Conservation (phyloP, 192 early-diverging fungal genomes). For the Phlyctochytrium planicorne region DNA sequence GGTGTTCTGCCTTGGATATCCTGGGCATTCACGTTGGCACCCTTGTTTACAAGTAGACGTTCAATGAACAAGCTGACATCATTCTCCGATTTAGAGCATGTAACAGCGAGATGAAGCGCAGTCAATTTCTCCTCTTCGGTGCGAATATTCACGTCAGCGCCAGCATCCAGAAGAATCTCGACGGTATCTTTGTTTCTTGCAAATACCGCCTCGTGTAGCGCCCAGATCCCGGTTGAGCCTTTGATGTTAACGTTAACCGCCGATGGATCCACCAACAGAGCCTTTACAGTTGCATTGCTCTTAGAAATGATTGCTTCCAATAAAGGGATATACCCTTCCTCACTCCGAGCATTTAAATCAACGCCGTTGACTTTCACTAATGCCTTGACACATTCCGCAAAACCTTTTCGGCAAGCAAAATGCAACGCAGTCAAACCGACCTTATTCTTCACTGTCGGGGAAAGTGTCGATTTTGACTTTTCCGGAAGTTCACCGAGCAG, state of each 20-base stretch:
- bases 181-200: conserved; percentile 41
- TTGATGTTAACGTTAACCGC: conserved; percentile 38
- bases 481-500: too few relatives aligned
- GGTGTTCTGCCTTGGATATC: conserved; percentile 53
- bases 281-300: too few relatives aligned
- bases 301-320: too few relatives aligned
- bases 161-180: conserved; percentile 39
- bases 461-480: too few relatives aligned
- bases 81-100: conserved; percentile 42
- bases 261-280: too few relatives aligned
- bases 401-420: too few relatives aligned
- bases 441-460: too few relatives aligned
- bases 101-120: conserved; percentile 51
- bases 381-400: too few relatives aligned
- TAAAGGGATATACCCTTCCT: too few relatives aligned
- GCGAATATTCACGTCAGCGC: conserved; percentile 23
- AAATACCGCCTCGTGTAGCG: conserved; percentile 44
- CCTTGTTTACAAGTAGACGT: conserved; percentile 37
- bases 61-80: conserved; percentile 50
- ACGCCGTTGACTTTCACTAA: too few relatives aligned
- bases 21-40: conserved; percentile 45
- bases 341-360: too few relatives aligned
- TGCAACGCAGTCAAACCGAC: too few relatives aligned
- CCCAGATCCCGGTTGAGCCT: conserved; percentile 22
- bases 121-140: conserved; percentile 32